These are phyloP conservation scores for Pseudozyma pruni DNA, from an alignment of 1,284 basidiomycete species.

Conservation along the genomic window DNA sequence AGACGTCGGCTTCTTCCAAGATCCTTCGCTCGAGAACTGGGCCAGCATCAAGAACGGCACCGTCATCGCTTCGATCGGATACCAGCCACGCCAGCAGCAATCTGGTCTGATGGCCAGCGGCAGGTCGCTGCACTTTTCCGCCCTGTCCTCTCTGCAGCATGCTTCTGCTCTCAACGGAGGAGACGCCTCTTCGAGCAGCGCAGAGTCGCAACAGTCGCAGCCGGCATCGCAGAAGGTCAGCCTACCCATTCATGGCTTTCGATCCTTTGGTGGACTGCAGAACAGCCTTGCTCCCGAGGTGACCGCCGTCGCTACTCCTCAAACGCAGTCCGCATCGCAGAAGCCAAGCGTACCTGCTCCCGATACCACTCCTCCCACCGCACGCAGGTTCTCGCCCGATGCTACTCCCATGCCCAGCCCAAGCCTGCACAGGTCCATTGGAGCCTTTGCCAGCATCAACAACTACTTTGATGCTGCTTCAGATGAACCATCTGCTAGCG, in stretches of 20 bases:
- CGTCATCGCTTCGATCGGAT: constrained; percentile 31
- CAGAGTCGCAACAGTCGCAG: constrained; percentile 3
- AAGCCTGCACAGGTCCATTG: constrained; percentile 41
- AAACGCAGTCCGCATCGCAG: background rate
- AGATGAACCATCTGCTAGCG: background rate
- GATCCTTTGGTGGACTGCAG: constrained; percentile 55
- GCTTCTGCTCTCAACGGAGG: constrained; percentile 20
- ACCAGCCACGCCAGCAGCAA: constrained; percentile 43
- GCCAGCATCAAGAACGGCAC: constrained; percentile 56
- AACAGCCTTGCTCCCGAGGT: constrained; percentile 27
- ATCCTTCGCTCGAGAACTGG: constrained; percentile 46
- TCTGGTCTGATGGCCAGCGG: constrained; percentile 46
- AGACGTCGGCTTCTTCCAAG: constrained; percentile 37
- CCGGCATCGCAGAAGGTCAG: constrained; percentile 34
- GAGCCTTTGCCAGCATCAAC: constrained; percentile 26
- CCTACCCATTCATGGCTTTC: constrained; percentile 55
- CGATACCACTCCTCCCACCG: constrained; percentile 26
- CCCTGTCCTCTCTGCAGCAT: constrained; percentile 36
- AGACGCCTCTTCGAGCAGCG: constrained; percentile 4
- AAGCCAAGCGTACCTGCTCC: constrained; percentile 5
- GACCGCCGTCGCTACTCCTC: constrained; percentile 2
- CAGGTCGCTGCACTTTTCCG: constrained; percentile 48
- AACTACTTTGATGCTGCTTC: constrained; percentile 39
- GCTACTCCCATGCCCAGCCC: constrained; percentile 60
- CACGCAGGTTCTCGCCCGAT: constrained; percentile 42